phyloP scores from a whole-genome alignment of 768 basidiomycete species.

The Strobilomyces dryophilus region DNA sequence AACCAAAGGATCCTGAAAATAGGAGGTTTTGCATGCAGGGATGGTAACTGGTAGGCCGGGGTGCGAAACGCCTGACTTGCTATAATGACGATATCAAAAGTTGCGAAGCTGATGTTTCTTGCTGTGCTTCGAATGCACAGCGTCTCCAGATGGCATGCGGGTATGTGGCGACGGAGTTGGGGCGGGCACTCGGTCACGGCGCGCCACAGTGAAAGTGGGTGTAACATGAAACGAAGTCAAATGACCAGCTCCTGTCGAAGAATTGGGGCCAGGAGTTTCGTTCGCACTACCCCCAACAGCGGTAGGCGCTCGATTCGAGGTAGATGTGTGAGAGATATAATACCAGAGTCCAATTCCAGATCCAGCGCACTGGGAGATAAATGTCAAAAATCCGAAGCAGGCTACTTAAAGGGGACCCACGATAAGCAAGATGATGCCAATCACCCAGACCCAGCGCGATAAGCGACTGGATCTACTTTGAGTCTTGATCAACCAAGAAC shows the following conservation, averaged over 20 bases:
- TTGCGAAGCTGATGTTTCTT: conserved; percentile 9
- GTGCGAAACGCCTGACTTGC: background rate
- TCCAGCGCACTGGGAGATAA: conserved; percentile 39
- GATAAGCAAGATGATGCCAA: conserved; percentile 55
- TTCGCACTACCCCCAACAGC: conserved; percentile 62
- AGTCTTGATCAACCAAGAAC: conserved; percentile 67
- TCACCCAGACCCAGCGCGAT: conserved; percentile 66
- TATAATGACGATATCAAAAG: conserved; percentile 8
- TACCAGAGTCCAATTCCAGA: conserved; percentile 58
- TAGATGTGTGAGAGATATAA: conserved; percentile 50
- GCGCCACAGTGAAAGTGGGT: conserved; percentile 58
- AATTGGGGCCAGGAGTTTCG: conserved; percentile 30
- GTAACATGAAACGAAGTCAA: conserved; percentile 41
- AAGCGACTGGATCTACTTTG: conserved; percentile 47
- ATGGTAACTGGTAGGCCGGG: background rate
- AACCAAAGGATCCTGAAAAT: conserved; percentile 1
- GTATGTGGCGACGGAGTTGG: conserved; percentile 17
- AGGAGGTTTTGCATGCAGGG: conserved; percentile 4
- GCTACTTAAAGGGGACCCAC: conserved; percentile 31
- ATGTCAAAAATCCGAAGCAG: background rate
- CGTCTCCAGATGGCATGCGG: conserved; percentile 1
- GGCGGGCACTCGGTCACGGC: conserved; percentile 27
- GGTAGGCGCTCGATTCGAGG: conserved; percentile 49
- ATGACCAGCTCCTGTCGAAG: conserved; percentile 12
- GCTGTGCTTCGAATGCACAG: conserved; percentile 5